These are phyloP conservation scores for Pelomyxa schiedti DNA, from an alignment of 78 protist genomes.

Conservation along the genomic window DNA sequence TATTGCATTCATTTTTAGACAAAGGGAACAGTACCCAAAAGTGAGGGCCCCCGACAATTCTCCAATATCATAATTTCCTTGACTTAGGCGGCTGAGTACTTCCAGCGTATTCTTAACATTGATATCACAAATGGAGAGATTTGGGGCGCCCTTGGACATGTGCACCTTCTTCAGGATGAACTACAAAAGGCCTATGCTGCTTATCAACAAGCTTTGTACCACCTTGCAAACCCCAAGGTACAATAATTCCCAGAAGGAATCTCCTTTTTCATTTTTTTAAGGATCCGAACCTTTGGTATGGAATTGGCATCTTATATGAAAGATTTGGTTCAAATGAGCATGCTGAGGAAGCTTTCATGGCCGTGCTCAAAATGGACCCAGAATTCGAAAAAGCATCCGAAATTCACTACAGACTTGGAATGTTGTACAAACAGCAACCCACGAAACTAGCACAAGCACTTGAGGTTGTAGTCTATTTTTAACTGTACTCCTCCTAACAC, in stretches of 20 bases:
- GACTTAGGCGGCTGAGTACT: constrained; percentile 23
- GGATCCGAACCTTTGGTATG: constrained; percentile 79
- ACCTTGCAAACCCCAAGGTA: constrained; percentile 62
- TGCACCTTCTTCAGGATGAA: constrained; percentile 67
- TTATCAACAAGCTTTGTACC: constrained; percentile 71
- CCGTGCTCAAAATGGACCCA: constrained; percentile 70
- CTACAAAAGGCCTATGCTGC: constrained; percentile 69
- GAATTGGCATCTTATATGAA: constrained; percentile 75
- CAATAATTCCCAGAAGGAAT: no score
- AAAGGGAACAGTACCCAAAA: constrained; percentile 45
- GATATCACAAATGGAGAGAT: constrained; percentile 54
- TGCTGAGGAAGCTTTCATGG: constrained; percentile 78
- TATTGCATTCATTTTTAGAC: constrained; percentile 35
- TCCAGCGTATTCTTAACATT: constrained; percentile 23
- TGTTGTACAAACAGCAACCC: constrained; percentile 68
- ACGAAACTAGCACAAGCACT: constrained; percentile 40
- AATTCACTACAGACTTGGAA: constrained; percentile 65
- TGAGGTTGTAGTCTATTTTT: constrained; percentile 12
- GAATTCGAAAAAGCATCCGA: constrained; percentile 61
- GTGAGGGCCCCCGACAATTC: no score
- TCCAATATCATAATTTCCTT: no score
- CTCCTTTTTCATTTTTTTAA: no score
- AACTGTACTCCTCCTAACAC: no score
- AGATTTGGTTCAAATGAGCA: constrained; percentile 72
- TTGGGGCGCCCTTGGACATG: constrained; percentile 72